Percentiles rank a stretch among this genome's conserved stretches.
Conservation (phyloP, 305 asterid genomes). For the Fraxinus platypoda region DNA sequence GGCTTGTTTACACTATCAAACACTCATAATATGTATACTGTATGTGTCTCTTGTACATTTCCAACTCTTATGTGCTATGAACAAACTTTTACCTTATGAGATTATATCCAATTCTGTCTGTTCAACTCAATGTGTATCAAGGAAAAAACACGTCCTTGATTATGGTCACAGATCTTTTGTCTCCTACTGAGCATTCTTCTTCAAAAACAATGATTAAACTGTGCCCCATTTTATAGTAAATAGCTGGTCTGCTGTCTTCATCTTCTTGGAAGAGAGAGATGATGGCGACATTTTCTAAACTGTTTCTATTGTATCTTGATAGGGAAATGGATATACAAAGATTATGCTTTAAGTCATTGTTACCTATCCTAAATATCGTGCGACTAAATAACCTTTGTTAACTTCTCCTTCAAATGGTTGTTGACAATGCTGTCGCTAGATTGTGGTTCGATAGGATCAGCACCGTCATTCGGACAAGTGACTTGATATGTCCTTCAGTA, state of each 20-base stretch:
- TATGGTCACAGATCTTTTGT: background rate
- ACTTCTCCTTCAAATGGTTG: background rate
- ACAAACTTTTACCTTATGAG: background rate
- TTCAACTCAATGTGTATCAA: background rate
- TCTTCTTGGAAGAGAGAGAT: background rate
- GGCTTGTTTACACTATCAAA: background rate
- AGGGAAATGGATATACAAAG: background rate
- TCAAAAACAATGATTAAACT: background rate
- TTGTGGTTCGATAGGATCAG: background rate
- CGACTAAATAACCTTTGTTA: background rate
- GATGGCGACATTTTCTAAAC: background rate
- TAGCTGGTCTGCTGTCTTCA: slow-evolving; percentile 2
- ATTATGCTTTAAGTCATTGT: background rate
- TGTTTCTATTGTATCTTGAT: background rate
- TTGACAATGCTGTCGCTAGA: background rate
- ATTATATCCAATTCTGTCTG: background rate
- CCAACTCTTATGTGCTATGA: background rate
- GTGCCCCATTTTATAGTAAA: background rate
- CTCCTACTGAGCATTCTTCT: background rate
- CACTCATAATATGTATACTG: background rate
- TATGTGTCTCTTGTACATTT: background rate
- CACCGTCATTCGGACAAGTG: background rate
- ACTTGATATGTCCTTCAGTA: background rate
- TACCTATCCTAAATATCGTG: background rate
- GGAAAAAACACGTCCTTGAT: too few relatives aligned